Conservation (phyloP, 306 rosid genomes). For the Prunus campanulata region DNA sequence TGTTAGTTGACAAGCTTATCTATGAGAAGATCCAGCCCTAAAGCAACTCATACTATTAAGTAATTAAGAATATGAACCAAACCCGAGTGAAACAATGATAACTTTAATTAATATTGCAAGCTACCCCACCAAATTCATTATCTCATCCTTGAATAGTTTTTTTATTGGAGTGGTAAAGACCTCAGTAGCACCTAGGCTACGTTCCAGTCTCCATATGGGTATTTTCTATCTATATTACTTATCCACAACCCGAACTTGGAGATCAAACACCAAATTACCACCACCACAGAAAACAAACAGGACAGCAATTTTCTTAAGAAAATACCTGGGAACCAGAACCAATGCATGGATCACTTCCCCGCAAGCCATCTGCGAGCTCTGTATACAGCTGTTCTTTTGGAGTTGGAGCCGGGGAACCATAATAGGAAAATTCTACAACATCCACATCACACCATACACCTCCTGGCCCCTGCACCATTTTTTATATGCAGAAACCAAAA, state of each 20-base stretch:
- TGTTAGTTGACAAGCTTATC: no score
- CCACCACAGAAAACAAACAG: not conserved
- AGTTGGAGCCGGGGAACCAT: constrained; percentile 87
- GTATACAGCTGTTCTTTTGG: constrained; percentile 93
- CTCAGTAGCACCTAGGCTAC: not conserved
- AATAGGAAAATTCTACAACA: constrained; percentile 96
- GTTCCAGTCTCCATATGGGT: not conserved
- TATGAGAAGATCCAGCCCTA: not conserved
- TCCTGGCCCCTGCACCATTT: constrained; percentile 83
- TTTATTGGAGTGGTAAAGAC: not conserved
- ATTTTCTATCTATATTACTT: not conserved
- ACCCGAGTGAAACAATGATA: not conserved
- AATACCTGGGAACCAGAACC: constrained; percentile 99
- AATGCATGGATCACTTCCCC: constrained; percentile 82
- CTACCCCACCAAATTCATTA: not conserved
- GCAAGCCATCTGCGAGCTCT: constrained; percentile 86
- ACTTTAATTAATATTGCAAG: not conserved
- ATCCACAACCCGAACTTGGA: not conserved
- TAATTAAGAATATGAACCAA: not conserved
- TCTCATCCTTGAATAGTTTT: not conserved
- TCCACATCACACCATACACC: constrained; percentile 99
- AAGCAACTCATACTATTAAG: not conserved
- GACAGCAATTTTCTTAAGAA: constrained; percentile 22
- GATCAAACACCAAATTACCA: not conserved
- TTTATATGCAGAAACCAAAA: not conserved